These are phyloP conservation scores for Penicillium maclennaniae DNA, from an alignment of 495 filamentous ascomycete genomes.

Conservation along the genomic window DNA sequence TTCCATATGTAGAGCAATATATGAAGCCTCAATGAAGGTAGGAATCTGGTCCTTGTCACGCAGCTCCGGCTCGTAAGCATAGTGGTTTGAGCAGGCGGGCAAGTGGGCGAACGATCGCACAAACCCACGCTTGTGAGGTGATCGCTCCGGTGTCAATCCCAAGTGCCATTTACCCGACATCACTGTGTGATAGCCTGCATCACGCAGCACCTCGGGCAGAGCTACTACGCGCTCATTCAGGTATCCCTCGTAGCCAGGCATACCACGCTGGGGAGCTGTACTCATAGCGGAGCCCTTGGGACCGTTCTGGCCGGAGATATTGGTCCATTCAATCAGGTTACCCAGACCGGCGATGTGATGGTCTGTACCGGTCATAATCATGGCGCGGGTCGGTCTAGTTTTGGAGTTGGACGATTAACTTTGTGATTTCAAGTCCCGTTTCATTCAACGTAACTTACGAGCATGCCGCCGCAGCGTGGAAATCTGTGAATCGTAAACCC, in stretches of 20 bases:
- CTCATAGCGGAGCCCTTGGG: conserved; percentile 42
- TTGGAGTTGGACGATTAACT: not conserved
- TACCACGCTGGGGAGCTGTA: conserved; percentile 45
- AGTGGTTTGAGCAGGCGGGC: conserved; percentile 60
- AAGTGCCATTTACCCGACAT: conserved; percentile 61
- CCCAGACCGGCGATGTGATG: conserved; percentile 46
- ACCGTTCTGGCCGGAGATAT: conserved; percentile 44
- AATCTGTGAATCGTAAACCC: conserved; percentile 58
- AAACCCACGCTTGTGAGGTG: conserved; percentile 42
- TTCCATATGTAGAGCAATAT: conserved; percentile 57
- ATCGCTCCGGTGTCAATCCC: conserved; percentile 43
- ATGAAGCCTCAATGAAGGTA: conserved; percentile 48
- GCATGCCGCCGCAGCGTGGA: conserved; percentile 62
- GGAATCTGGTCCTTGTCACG: conserved; percentile 42
- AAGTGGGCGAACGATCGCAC: conserved; percentile 48
- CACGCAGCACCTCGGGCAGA: conserved; percentile 57
- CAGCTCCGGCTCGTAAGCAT: conserved; percentile 55
- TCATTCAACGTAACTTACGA: conserved; percentile 31
- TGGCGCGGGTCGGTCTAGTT: conserved; percentile 52
- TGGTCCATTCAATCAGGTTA: conserved; percentile 48
- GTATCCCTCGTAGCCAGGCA: conserved; percentile 65
- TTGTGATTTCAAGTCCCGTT: not conserved
- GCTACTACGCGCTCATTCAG: conserved; percentile 60
- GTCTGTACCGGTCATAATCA: conserved; percentile 52
- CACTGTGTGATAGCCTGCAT: conserved; percentile 59